Evolutionary conservation across 805 yeast genomes (phyloP).

Genomic region (Schwanniomyces yamadae): DNA sequence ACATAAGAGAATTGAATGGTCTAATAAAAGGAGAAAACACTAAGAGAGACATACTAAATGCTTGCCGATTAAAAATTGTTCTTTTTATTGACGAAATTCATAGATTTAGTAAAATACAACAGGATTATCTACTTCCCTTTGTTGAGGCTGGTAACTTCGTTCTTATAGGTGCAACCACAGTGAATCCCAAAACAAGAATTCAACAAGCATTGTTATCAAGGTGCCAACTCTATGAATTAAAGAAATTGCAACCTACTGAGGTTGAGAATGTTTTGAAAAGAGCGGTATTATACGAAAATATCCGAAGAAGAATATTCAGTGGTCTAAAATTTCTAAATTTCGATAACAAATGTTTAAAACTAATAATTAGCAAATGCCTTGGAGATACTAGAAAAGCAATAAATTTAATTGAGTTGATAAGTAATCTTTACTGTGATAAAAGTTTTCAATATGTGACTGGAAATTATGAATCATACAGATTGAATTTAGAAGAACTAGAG

Average conservation of each 20-base stretch:
- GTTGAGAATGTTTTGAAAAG: slow-evolving; percentile 50
- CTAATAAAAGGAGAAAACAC: slow-evolving; percentile 44
- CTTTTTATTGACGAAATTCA: slow-evolving; percentile 93
- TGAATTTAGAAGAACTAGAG: slow-evolving; percentile 8
- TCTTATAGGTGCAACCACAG: slow-evolving; percentile 95
- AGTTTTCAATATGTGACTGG: neutral
- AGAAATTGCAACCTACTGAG: slow-evolving; percentile 51
- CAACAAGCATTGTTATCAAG: slow-evolving; percentile 82
- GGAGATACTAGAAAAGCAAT: slow-evolving; percentile 39
- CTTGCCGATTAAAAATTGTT: slow-evolving; percentile 30
- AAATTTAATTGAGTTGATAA: slow-evolving; percentile 30
- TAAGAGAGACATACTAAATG: slow-evolving; percentile 45
- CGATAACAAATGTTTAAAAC: slow-evolving; percentile 11
- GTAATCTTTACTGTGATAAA: slow-evolving; percentile 13
- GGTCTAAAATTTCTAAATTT: slow-evolving; percentile 14
- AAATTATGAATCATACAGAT: slow-evolving; percentile 1
- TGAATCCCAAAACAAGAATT: slow-evolving; percentile 80
- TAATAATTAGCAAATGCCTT: slow-evolving; percentile 15
- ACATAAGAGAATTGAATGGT: slow-evolving; percentile 60
- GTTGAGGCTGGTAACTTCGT: slow-evolving; percentile 82
- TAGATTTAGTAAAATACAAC: slow-evolving; percentile 81
- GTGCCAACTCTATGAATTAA: slow-evolving; percentile 74
- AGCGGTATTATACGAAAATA: slow-evolving; percentile 49
- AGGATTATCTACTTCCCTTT: slow-evolving; percentile 79
- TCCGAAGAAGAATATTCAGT: slow-evolving; percentile 16